phyloP scores from a whole-genome alignment of 495 filamentous ascomycete genomes.

The Hamigera avellanea region DNA sequence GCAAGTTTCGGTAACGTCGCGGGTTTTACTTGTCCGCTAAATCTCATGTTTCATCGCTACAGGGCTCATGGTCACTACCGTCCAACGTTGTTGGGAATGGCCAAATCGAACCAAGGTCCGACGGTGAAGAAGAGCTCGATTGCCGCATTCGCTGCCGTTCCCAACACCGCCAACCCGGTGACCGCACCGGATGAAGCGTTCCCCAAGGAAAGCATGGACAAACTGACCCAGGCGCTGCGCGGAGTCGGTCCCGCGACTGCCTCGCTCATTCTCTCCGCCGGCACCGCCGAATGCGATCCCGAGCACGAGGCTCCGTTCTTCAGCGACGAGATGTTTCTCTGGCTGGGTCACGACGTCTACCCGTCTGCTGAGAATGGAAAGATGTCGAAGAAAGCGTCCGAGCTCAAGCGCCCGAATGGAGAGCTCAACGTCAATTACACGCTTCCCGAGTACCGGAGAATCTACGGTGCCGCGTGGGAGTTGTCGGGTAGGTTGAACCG shows the following conservation, averaged over 20 bases:
- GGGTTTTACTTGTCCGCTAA: background rate
- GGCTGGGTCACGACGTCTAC: constrained; percentile 37
- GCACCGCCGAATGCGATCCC: constrained; percentile 21
- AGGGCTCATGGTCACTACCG: constrained; percentile 57
- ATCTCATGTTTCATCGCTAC: no score
- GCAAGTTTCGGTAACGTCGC: no score
- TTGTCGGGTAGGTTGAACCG: constrained; percentile 34
- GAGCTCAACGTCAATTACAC: constrained; percentile 52
- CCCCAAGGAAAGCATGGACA: constrained; percentile 30
- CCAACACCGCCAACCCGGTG: constrained; percentile 4
- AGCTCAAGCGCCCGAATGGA: constrained; percentile 20
- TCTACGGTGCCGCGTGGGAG: constrained; percentile 34
- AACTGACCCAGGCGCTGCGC: constrained; percentile 38
- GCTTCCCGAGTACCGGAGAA: constrained; percentile 45
- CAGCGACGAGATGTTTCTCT: constrained; percentile 64
- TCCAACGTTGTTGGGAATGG: constrained; percentile 53
- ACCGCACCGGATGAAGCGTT: constrained; percentile 15
- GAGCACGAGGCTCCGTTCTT: constrained; percentile 53
- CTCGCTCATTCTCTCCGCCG: constrained; percentile 54
- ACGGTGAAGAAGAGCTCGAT: constrained; percentile 30
- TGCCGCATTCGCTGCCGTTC: constrained; percentile 30
- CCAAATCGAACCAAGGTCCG: constrained; percentile 44
- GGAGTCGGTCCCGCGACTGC: constrained; percentile 68
- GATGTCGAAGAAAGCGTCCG: constrained; percentile 17
- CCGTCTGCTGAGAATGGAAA: constrained; percentile 16